Evolutionary conservation across 2,329 filamentous ascomycete genomes (phyloP).

Genomic region (Tolypocladium nubicola): DNA sequence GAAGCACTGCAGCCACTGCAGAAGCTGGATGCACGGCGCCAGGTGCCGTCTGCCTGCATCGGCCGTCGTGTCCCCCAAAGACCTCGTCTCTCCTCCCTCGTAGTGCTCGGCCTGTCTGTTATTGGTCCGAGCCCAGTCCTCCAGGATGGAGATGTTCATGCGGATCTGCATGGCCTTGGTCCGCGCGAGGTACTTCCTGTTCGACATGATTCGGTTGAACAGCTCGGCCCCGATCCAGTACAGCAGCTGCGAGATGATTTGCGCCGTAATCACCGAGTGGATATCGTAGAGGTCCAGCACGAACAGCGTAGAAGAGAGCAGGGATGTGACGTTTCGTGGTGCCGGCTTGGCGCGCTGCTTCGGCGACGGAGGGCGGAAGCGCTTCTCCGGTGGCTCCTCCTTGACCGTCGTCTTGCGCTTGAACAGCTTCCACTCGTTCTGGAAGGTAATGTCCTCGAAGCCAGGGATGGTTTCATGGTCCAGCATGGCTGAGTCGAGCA

Average conservation of each 20-base stretch:
- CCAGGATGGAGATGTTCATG: conserved; percentile 92
- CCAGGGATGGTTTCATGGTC: conserved; percentile 97
- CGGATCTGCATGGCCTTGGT: conserved; percentile 99
- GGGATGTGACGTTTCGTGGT: conserved; percentile 87
- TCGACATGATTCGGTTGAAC: conserved; percentile 97
- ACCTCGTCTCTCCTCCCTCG: conserved; percentile 78
- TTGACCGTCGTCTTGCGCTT: conserved; percentile 85
- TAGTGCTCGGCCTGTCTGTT: conserved; percentile 93
- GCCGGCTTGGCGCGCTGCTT: conserved; percentile 87
- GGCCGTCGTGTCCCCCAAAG: conserved; percentile 76
- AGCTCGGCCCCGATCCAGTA: conserved; percentile 96
- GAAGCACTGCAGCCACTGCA: conserved; percentile 98
- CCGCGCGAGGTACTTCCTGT: conserved; percentile 82
- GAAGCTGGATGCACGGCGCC: conserved; percentile 79
- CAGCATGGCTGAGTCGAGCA: conserved; percentile 84
- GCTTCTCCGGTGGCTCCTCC: conserved; percentile 80
- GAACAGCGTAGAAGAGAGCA: conserved; percentile 91
- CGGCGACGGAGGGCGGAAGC: conserved; percentile 84
- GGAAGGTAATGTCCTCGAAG: conserved; percentile 92
- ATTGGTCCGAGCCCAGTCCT: conserved; percentile 92
- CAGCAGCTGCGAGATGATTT: conserved; percentile 83
- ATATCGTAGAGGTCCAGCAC: conserved; percentile 98
- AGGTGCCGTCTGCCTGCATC: conserved; percentile 78
- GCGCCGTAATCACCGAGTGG: conserved; percentile 88
- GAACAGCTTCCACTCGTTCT: conserved; percentile 98